phyloP scores from a whole-genome alignment of 192 early-diverging fungal species.

The Podila clonocystis region DNA sequence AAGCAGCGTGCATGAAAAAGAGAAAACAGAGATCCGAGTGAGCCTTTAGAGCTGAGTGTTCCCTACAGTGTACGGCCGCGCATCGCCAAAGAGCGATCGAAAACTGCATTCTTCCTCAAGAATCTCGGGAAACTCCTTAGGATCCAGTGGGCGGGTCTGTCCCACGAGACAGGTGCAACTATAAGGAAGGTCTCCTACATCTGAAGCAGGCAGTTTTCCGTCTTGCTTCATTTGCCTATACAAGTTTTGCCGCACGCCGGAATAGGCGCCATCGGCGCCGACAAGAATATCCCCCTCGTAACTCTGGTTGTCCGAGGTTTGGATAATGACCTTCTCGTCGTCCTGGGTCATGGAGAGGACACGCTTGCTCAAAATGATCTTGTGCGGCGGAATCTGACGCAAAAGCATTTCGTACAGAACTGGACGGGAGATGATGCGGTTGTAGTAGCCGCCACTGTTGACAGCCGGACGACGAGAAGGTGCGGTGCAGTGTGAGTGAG shows the following conservation, averaged over 20 bases:
- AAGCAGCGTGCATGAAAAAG: background rate
- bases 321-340: slow-evolving; percentile 1
- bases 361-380: background rate
- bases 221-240: background rate
- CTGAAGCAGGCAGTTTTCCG: slow-evolving; percentile 1
- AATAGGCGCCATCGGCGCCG: slow-evolving; percentile 12
- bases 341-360: background rate
- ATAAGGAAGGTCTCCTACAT: background rate
- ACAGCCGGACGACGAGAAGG: background rate
- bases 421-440: background rate
- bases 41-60: no score
- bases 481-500: background rate
- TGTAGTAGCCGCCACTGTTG: slow-evolving; percentile 2
- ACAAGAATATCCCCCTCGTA: slow-evolving; percentile 15
- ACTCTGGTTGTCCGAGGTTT: background rate
- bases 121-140: background rate
- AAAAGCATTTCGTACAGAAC: background rate
- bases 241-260: slow-evolving; percentile 10
- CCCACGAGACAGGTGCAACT: slow-evolving; percentile 7
- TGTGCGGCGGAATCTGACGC: background rate
- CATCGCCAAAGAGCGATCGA: background rate
- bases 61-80: background rate
- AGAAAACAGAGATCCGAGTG: background rate
- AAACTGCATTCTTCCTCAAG: background rate
- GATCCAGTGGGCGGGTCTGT: background rate